Percentiles rank a stretch among this genome's conserved stretches.
Evolutionary conservation across 805 yeast species (phyloP).

Genomic region (Candida taoyuanica): DNA sequence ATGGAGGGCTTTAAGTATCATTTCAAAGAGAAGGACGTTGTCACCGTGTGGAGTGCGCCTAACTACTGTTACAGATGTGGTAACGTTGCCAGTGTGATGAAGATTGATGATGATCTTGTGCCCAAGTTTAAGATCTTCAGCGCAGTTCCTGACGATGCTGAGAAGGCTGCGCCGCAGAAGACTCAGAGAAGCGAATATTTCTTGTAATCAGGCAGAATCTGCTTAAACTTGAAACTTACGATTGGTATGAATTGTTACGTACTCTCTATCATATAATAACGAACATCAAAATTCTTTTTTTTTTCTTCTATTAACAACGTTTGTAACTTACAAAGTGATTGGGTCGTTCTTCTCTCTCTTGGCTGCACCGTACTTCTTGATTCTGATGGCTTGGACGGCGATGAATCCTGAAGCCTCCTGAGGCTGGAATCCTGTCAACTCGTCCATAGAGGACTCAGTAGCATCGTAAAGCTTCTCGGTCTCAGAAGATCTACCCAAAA

Average conservation of each 20-base stretch:
- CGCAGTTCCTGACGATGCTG: constrained; percentile 84
- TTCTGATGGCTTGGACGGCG: constrained; percentile 96
- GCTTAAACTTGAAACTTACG: too few species aligned
- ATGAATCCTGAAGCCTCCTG: constrained; percentile 97
- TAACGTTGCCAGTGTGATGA: constrained; percentile 97
- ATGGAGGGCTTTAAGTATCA: constrained; percentile 98
- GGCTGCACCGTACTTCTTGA: constrained; percentile 95
- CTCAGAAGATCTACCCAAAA: constrained; percentile 91
- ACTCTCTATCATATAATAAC: not conserved
- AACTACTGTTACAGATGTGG: constrained; percentile 97
- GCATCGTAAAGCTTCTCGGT: constrained; percentile 97
- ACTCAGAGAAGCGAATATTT: constrained; percentile 33
- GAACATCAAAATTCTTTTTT: too few species aligned
- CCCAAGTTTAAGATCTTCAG: constrained; percentile 92
- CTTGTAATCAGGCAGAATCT: too few species aligned
- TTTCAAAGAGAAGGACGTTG: constrained; percentile 86
- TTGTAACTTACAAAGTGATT: constrained; percentile 30
- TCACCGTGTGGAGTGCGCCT: constrained; percentile 98
- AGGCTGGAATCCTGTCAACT: constrained; percentile 95
- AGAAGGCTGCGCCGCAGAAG: constrained; percentile 30
- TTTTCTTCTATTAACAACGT: too few species aligned
- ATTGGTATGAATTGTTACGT: constrained; percentile 1
- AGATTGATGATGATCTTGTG: constrained; percentile 77
- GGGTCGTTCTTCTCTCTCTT: constrained; percentile 73
- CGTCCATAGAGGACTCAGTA: constrained; percentile 98